phyloP scores from a whole-genome alignment of 805 yeast genomes.

The Kodamaea hsintzibuensis region DNA sequence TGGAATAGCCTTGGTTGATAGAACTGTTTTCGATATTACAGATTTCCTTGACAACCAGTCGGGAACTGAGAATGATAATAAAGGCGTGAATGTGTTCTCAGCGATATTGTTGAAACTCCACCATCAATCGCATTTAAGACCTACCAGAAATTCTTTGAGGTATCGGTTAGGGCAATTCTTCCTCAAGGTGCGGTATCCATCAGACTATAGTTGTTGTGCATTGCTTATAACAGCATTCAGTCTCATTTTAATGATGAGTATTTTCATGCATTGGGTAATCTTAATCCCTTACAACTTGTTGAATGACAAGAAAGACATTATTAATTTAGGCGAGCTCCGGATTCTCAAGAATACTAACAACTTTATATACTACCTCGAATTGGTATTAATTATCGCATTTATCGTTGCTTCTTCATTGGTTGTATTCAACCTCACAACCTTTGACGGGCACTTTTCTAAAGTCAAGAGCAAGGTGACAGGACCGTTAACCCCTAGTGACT shows the following conservation, averaged over 20 bases:
- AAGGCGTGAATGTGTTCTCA: conserved; percentile 31
- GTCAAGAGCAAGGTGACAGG: conserved; percentile 2
- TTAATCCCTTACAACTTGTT: conserved; percentile 20
- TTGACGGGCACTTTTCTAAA: conserved; percentile 10
- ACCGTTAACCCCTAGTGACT: conserved; percentile 5
- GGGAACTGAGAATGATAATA: conserved; percentile 15
- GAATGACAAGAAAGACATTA: conserved; percentile 11
- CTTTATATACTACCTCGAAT: conserved; percentile 55
- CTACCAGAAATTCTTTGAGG: conserved; percentile 20
- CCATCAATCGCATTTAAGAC: conserved; percentile 14
- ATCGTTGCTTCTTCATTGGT: conserved; percentile 50
- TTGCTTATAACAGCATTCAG: conserved; percentile 21
- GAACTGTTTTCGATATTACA: conserved; percentile 59
- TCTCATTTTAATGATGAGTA: conserved; percentile 16
- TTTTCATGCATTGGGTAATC: conserved; percentile 22
- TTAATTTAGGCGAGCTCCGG: conserved; percentile 10
- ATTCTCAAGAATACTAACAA: conserved; percentile 39
- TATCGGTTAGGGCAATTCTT: conserved; percentile 35
- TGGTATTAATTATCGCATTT: conserved; percentile 50
- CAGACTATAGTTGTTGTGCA: conserved; percentile 25
- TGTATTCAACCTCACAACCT: conserved; percentile 30
- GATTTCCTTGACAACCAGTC: conserved; percentile 37
- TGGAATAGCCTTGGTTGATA: conserved; percentile 67
- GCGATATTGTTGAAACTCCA: conserved; percentile 21
- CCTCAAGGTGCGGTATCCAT: conserved; percentile 39